Evolutionary conservation across 23 red algal genomes (phyloP), one percentile per base, ranked within the genome.

Genomic region (Gracilaria domingensis): DNA sequence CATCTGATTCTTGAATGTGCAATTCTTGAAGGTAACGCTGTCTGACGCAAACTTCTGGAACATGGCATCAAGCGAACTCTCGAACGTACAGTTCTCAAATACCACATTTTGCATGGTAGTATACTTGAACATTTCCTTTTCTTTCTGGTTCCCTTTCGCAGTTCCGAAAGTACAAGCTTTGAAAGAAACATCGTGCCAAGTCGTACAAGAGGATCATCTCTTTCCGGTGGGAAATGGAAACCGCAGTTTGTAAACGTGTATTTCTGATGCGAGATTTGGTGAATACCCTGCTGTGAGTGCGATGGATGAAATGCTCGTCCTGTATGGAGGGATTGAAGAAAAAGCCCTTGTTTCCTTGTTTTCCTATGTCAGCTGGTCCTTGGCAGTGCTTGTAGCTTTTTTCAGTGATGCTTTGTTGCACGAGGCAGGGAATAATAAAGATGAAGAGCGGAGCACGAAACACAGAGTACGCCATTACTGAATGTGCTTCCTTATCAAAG

Each of bases 101-200:
- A 85, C 40, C 45, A 85, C 81, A 48, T 85, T 65, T 29, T 85
- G 59, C 59, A 85, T 69, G 30, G 81, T 69, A 40, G 81, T 48
- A 66, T 85, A 61, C 25, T 38, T 50, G 65, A 85, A 85, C 40
- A 45, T 77, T n/a, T 60, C 59, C 17, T n/a, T 85, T 21, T 50
- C 17, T n/a, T 85, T 55, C 5, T 70, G 14, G 25, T 55, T 49
- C 7, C 56, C 36, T 30, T 85, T 48, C 23, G 23, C 28, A 69
- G 51, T 26, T 67, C 81, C 38, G 62, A 85, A 85, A 69, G 81
- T 71, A 85, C 81, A 85, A 69, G 59, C 58, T 66, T 85, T 85
- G 81, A 85, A 85, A 66, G 57, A 37, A 62, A 85, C 81, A 85
- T 85, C 36, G 59, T 69, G 6, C 81, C 81, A 85, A 69, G 57